Percentiles rank a stretch among this genome's conserved stretches.
These are phyloP conservation scores for Apostasia shenzhenica DNA, from an alignment of 106 monocot genomes.

Conservation along the genomic window DNA sequence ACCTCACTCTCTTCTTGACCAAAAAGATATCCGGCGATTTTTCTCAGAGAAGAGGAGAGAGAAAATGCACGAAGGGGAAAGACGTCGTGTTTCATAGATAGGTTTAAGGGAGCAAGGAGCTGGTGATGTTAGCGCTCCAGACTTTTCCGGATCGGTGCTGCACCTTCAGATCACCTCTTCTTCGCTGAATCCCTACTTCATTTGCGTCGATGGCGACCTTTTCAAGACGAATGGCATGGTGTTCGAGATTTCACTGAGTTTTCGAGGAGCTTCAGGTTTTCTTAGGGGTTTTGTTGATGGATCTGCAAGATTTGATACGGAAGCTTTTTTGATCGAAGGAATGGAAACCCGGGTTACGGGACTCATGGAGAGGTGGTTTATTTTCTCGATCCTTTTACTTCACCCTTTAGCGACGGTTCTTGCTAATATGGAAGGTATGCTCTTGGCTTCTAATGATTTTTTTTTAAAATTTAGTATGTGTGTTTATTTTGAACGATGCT, in stretches of 20 bases:
- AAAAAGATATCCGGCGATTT: conserved; percentile 25
- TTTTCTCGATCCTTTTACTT: conserved; percentile 20
- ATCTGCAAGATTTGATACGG: conserved; percentile 13
- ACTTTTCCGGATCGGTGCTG: not conserved
- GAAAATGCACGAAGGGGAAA: not conserved
- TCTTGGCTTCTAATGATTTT: not conserved
- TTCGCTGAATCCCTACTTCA: not conserved
- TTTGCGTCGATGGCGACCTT: not conserved
- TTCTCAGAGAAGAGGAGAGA: conserved; percentile 7
- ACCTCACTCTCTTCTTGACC: conserved; percentile 2
- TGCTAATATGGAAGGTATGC: conserved; percentile 35
- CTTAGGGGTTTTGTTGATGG: conserved; percentile 8
- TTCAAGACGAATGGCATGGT: not conserved
- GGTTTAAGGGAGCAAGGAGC: not conserved
- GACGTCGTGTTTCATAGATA: not conserved
- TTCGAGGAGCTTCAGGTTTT: conserved; percentile 2
- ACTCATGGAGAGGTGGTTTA: conserved; percentile 13
- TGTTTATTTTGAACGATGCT: no score
- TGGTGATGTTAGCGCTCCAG: not conserved
- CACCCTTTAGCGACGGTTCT: conserved; percentile 20
- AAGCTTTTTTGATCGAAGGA: not conserved
- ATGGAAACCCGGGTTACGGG: conserved; percentile 6
- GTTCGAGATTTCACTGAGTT: conserved; percentile 5
- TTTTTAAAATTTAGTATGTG: not conserved
- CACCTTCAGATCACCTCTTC: not conserved